Base-by-base conservation (phyloP, 306 rosid species). In the Inga leiocalycina region DNA sequence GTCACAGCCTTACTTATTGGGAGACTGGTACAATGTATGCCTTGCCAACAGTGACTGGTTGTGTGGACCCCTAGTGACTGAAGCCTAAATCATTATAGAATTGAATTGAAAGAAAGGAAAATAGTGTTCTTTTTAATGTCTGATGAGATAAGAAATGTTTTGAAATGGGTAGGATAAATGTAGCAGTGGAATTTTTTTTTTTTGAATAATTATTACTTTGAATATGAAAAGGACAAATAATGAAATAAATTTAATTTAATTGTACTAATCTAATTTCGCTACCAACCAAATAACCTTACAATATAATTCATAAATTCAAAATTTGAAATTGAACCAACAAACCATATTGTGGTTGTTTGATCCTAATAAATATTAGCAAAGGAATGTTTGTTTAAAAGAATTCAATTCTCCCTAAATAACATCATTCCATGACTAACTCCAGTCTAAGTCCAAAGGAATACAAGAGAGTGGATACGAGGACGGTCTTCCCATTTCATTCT, bases 61-160 rank as follows among this genome's bases (percentile, higher is more conserved):
- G n/a, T 15, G 37, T 64, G 84, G 81, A 79, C 74, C 74, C 0
- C 24, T 56, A 67, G 48, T 45, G 20, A 48, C 15, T 51, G 65
- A 49, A 13, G 6, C 66, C 48, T 70, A 22, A 71, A 32, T 30
- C 41, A 44, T 34, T 37, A 66, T 41, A 3, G 15, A 71, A n/a
- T 71, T 24, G 32, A 43, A 41, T 20, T 41, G 52, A 70, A n/a
- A 12, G 19, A 8, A 41, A 10, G 37, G 12, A 13, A 45, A 16
- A 45, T 0, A 61, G 10, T 14, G 2, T 14, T 72, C 9, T 6
- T n/a, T 43, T 43, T 10, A 0, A 43, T 27, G 39, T 45, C 24
- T 27, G 10, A 46, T 45, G 75, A 71, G 54, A 41, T 41, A 11
- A 71, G 20, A 22, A 71, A 71, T n/a, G 17, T 27, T 13, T 24